Base-by-base conservation (phyloP, 176 grass and related monocot species). In the Aegilops bicornis region DNA sequence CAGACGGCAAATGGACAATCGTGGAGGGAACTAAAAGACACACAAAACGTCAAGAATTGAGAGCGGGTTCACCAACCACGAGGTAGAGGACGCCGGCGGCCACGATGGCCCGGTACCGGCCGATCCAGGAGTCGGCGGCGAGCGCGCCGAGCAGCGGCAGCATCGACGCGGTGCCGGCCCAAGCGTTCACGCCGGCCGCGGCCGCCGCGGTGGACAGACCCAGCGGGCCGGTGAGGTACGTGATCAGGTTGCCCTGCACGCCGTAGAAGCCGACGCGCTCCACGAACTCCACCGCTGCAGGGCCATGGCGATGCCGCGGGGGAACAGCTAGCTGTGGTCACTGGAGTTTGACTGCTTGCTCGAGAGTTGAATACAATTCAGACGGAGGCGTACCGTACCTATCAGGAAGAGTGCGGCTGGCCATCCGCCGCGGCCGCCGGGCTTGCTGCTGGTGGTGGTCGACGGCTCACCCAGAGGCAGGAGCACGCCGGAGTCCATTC, bases 151-250 rank as follows among this genome's bases (percentile, higher is more conserved):
- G 15, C 0, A 98, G 95, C 2, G 95, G 88, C 25, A 95, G 61
- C 79, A 93, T 31, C 9, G 11, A 67, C 52, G 77, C 87, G 14
- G 87, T 69, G 0, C 95, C 95, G 2, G 8, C 25, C 93, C 93
- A 95, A 11, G 43, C 71, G 88, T 86, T 95, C 13, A 83, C 42
- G 1, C 85, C n/a, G 10, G 90, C 85, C 0, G 90, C 93, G 0
- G 93, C 93, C 2, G 71, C 15, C 8, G 87, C 90, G 4, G 82
- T 95, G 10, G 82, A 58, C 83, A 91, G 66, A 23, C 79, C 84
- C 12, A 98, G 70, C 52, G 89, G 91, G 4, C 95, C 93, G 22
- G 95, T 93, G 24, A 98, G 80, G 87, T 93, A 95, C 78, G 83
- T 93, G 11, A 97, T 91, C 29, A 97, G 80, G 83, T 97, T 97